phyloP scores from a whole-genome alignment of 2,329 filamentous ascomycete genomes.

The Colletotrichum lindemuthianum region DNA sequence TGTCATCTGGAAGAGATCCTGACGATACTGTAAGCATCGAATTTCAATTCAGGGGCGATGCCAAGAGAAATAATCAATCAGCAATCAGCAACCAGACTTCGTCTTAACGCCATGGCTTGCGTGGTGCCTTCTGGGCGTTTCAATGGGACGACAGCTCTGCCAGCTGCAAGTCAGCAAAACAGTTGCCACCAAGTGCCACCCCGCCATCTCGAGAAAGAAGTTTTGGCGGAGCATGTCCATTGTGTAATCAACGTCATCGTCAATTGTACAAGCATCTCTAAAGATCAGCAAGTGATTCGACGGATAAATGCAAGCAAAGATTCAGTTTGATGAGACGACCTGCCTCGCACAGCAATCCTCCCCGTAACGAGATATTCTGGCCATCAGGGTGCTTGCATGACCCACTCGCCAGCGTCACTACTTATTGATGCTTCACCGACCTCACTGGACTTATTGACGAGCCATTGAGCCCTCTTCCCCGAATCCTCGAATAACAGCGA shows the following conservation, averaged over 20 bases:
- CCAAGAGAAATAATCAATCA: slow-evolving; percentile 12
- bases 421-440: neutral
- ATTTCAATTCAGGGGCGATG: neutral
- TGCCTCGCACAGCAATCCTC: too few species aligned
- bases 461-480: too few species aligned
- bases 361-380: neutral
- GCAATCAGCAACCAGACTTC: slow-evolving; percentile 15
- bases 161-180: neutral
- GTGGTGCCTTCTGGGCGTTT: slow-evolving; percentile 4
- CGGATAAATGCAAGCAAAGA: neutral
- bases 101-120: slow-evolving; percentile 19
- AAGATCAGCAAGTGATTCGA: neutral
- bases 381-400: slow-evolving; percentile 10
- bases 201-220: neutral
- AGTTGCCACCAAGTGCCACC: neutral
- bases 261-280: neutral
- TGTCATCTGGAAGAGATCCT: too few species aligned
- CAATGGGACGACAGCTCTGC: neutral
- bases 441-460: too few species aligned
- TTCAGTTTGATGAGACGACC: neutral
- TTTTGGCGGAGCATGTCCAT: neutral
- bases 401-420: neutral
- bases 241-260: slow-evolving; percentile 2
- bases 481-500: too few species aligned
- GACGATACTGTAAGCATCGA: neutral